phyloP scores from a whole-genome alignment of 345 rosid species.

The Corchorus capsularis region DNA sequence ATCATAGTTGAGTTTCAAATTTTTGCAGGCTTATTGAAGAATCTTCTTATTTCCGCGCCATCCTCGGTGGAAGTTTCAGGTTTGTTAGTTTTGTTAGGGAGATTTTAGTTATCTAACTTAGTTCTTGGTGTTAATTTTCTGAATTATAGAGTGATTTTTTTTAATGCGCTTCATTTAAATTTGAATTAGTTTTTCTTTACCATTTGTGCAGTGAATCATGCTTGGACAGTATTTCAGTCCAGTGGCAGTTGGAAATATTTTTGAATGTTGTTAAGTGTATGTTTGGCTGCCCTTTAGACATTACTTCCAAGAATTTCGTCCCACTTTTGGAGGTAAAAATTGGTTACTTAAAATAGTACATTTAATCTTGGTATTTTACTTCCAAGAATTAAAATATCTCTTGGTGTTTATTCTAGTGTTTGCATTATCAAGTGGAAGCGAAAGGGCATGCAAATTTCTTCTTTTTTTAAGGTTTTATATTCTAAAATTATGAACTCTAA shows the following conservation, averaged over 20 bases:
- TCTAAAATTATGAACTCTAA: neutral
- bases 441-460: neutral
- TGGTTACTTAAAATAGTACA: slow-evolving; percentile 5
- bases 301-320: slow-evolving; percentile 54
- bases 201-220: slow-evolving; percentile 58
- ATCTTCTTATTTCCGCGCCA: slow-evolving; percentile 65
- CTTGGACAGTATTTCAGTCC: slow-evolving; percentile 39
- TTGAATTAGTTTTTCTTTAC: slow-evolving; percentile 3
- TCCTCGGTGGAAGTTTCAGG: slow-evolving; percentile 74
- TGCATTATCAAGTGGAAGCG: neutral
- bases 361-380: slow-evolving; percentile 9
- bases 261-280: slow-evolving; percentile 50
- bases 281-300: slow-evolving; percentile 44
- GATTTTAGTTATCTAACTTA: slow-evolving; percentile 3
- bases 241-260: slow-evolving; percentile 58
- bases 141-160: slow-evolving; percentile 9
- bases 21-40: slow-evolving; percentile 48
- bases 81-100: slow-evolving; percentile 21
- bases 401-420: neutral
- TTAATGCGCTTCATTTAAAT: neutral
- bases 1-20: neutral
- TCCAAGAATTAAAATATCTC: too few species aligned
- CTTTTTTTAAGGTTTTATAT: neutral
- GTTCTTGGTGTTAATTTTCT: neutral
- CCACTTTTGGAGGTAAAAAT: slow-evolving; percentile 57